These are phyloP conservation scores for Thermomyces lanuginosus DNA, from an alignment of 2,329 filamentous ascomycete species.

Conservation along the genomic window DNA sequence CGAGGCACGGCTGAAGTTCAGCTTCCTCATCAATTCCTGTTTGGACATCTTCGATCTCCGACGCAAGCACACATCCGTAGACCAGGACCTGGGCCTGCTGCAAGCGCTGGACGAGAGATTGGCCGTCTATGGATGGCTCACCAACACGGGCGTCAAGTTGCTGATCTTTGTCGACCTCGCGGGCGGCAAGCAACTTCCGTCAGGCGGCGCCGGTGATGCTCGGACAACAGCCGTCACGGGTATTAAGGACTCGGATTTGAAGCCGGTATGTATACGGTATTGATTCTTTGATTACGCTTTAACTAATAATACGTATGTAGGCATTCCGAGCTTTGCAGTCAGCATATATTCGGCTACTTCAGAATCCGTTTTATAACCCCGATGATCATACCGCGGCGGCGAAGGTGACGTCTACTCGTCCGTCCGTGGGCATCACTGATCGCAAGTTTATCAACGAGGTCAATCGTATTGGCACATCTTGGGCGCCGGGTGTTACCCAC, in stretches of 20 bases:
- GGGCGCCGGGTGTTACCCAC: constrained; percentile 55
- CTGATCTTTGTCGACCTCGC: constrained; percentile 84
- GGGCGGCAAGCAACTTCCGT: too few species aligned
- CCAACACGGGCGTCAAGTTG: constrained; percentile 85
- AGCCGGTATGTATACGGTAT: constrained; percentile 43
- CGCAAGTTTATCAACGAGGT: constrained; percentile 67
- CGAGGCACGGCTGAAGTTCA: constrained; percentile 57
- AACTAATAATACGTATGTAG: constrained; percentile 22
- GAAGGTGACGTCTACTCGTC: constrained; percentile 29
- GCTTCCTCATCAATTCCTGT: constrained; percentile 74
- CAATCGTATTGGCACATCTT: constrained; percentile 66
- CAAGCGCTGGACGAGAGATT: constrained; percentile 88
- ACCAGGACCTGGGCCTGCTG: constrained; percentile 78
- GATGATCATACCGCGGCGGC: constrained; percentile 57
- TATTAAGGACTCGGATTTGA: constrained; percentile 71
- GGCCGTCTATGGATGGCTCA: constrained; percentile 89
- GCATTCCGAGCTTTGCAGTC: constrained; percentile 81
- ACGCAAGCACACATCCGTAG: constrained; percentile 52
- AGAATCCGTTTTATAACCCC: constrained; percentile 90
- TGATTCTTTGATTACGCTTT: constrained; percentile 2
- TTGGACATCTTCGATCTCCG: constrained; percentile 89
- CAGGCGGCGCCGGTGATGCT: too few species aligned
- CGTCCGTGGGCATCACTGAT: constrained; percentile 57
- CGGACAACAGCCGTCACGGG: constrained; percentile 42
- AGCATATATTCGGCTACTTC: constrained; percentile 74